Evolutionary conservation across 495 filamentous ascomycete genomes (phyloP).

Genomic region (Annulohypoxylon nitens): DNA sequence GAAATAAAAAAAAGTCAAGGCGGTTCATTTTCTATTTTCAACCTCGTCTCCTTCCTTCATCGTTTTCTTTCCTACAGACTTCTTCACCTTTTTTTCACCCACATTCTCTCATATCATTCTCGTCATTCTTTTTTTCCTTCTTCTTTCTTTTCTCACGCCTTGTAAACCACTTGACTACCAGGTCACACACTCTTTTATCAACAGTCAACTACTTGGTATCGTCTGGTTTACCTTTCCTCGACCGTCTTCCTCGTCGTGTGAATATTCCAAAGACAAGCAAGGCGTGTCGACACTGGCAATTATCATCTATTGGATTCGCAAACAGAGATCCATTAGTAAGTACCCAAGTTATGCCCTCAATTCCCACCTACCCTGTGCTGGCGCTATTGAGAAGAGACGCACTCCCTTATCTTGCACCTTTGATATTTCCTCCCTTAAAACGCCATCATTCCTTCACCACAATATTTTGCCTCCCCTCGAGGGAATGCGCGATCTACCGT

Average conservation of each 20-base stretch:
- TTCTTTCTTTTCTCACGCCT: neutral
- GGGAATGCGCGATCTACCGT: slow-evolving; percentile 39
- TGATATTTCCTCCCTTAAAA: slow-evolving; percentile 36
- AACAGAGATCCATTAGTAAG: slow-evolving; percentile 10
- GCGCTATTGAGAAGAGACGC: neutral
- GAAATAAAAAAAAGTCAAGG: no score
- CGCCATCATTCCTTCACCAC: slow-evolving; percentile 49
- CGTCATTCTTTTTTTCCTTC: slow-evolving; percentile 2
- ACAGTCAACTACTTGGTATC: slow-evolving; percentile 4
- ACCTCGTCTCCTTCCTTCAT: neutral
- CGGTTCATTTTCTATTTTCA: neutral
- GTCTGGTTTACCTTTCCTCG: neutral
- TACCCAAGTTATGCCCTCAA: neutral
- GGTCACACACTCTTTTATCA: slow-evolving; percentile 1
- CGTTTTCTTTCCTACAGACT: slow-evolving; percentile 4
- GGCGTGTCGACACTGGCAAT: neutral
- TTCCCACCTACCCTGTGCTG: neutral
- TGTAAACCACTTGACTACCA: neutral
- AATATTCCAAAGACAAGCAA: slow-evolving; percentile 6
- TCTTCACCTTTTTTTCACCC: neutral
- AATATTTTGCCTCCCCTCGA: slow-evolving; percentile 9
- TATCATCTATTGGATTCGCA: slow-evolving; percentile 10
- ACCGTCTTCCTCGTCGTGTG: neutral
- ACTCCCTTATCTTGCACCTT: slow-evolving; percentile 40
- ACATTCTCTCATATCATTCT: neutral